Percentiles rank a stretch among this genome's conserved stretches.
phyloP scores from a whole-genome alignment of 805 yeast genomes.

The Saccharomycopsis sp. region DNA sequence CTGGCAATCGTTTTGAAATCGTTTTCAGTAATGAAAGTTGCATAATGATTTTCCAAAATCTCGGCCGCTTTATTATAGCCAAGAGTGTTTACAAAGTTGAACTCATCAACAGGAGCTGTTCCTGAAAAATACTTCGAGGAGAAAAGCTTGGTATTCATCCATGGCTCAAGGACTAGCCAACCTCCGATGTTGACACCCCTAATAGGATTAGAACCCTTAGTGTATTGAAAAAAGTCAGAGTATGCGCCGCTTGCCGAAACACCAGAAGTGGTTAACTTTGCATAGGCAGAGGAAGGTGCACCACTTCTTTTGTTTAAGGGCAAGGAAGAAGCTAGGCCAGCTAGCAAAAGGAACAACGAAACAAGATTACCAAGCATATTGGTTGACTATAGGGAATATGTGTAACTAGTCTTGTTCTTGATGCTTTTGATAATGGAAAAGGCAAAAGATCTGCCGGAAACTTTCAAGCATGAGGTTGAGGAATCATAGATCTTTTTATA shows the following conservation, averaged over 20 bases:
- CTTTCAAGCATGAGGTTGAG: too few species aligned
- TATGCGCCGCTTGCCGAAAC: conserved; percentile 1
- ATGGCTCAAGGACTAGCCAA: conserved; percentile 68
- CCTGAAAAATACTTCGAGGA: conserved; percentile 32
- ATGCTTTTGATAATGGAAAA: too few species aligned
- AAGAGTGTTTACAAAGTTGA: conserved; percentile 40
- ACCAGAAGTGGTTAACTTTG: not conserved
- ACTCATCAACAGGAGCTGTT: conserved; percentile 54
- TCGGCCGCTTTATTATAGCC: conserved; percentile 40
- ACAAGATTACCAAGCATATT: not conserved
- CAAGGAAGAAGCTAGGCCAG: not conserved
- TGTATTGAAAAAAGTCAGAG: conserved; percentile 7
- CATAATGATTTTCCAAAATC: conserved; percentile 48
- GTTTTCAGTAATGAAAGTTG: conserved; percentile 48
- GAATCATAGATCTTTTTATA: not conserved
- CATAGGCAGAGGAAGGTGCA: conserved; percentile 3
- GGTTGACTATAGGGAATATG: not conserved
- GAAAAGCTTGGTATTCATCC: conserved; percentile 59
- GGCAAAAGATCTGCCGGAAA: too few species aligned
- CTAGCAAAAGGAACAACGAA: not conserved
- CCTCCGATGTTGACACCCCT: conserved; percentile 59
- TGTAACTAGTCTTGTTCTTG: not conserved
- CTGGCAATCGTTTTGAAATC: conserved; percentile 47
- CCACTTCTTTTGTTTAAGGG: conserved; percentile 1
- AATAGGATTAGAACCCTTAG: conserved; percentile 15